Evolutionary conservation across 768 basidiomycete genomes (phyloP).

Genomic region (Rhizopogon roseolus): DNA sequence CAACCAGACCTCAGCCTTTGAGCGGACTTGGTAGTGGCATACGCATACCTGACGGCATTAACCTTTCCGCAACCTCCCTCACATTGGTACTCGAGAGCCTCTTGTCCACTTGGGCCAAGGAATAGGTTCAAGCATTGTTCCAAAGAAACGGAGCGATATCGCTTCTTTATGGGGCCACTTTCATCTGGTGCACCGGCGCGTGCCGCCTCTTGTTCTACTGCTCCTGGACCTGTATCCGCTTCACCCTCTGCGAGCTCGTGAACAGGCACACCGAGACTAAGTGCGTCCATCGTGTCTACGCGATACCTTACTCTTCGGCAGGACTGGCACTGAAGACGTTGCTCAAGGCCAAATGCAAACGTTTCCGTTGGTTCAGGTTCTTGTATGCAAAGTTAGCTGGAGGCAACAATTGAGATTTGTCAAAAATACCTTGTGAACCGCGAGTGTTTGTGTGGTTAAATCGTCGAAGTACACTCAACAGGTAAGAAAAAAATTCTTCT

Average conservation of each 20-base stretch:
- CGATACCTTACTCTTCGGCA: slow-evolving; percentile 84
- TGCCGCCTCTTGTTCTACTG: not conserved
- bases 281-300: slow-evolving; percentile 66
- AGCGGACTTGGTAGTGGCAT: not conserved
- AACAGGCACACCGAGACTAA: slow-evolving; percentile 80
- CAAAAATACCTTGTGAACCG: slow-evolving; percentile 28
- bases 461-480: slow-evolving; percentile 69
- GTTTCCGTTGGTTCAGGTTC: slow-evolving; percentile 62
- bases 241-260: slow-evolving; percentile 22
- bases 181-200: not conserved
- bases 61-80: slow-evolving; percentile 67
- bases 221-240: slow-evolving; percentile 10
- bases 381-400: not conserved
- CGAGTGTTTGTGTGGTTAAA: slow-evolving; percentile 46
- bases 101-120: slow-evolving; percentile 39
- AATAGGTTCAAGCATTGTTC: slow-evolving; percentile 56
- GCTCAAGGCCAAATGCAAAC: slow-evolving; percentile 83
- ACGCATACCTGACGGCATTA: slow-evolving; percentile 36
- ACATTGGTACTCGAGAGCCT: slow-evolving; percentile 78
- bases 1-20: not conserved
- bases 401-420: slow-evolving; percentile 17
- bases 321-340: slow-evolving; percentile 74
- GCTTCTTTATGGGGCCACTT: slow-evolving; percentile 36
- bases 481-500: slow-evolving; percentile 87
- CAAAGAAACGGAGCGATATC: slow-evolving; percentile 61